Percentiles rank a stretch among this genome's conserved stretches.
Conservation (phyloP, 495 filamentous ascomycete species). For the Penicillium soppii region DNA sequence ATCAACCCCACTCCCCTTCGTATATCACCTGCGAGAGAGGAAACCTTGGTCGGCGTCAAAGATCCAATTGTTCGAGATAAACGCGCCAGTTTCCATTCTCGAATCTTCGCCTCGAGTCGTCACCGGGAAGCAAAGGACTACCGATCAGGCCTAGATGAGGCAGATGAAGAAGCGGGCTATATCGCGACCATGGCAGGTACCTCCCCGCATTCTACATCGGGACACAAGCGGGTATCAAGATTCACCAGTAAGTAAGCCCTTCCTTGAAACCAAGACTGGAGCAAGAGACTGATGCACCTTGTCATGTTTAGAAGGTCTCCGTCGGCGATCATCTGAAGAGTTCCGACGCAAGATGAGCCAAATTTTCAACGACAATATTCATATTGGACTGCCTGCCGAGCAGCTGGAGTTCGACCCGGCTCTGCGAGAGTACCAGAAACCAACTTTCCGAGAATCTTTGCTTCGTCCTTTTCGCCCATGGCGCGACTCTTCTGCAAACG, state of each 20-base stretch:
- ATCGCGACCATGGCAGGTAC: background rate
- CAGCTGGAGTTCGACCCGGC: conserved; percentile 26
- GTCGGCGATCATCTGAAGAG: conserved; percentile 37
- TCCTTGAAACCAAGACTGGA: background rate
- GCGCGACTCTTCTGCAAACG: background rate
- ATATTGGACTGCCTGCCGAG: conserved; percentile 22
- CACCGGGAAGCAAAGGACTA: background rate
- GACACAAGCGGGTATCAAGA: conserved; percentile 11
- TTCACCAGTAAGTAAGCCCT: conserved; percentile 14
- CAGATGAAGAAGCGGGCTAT: conserved; percentile 2
- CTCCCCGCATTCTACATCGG: background rate
- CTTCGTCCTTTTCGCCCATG: conserved; percentile 11
- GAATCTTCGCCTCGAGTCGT: conserved; percentile 9
- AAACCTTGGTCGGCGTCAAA: conserved; percentile 9
- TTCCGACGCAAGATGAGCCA: conserved; percentile 39
- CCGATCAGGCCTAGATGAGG: background rate
- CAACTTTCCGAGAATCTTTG: conserved; percentile 16
- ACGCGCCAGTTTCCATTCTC: conserved; percentile 19
- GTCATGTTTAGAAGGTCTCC: conserved; percentile 18
- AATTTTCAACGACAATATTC: conserved; percentile 39
- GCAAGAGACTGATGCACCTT: background rate
- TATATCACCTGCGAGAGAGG: conserved; percentile 1
- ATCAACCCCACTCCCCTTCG: background rate
- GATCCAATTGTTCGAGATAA: conserved; percentile 1
- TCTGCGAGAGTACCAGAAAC: conserved; percentile 5